phyloP scores from a whole-genome alignment of 2,329 filamentous ascomycete genomes.

The Remersonia thermophila region DNA sequence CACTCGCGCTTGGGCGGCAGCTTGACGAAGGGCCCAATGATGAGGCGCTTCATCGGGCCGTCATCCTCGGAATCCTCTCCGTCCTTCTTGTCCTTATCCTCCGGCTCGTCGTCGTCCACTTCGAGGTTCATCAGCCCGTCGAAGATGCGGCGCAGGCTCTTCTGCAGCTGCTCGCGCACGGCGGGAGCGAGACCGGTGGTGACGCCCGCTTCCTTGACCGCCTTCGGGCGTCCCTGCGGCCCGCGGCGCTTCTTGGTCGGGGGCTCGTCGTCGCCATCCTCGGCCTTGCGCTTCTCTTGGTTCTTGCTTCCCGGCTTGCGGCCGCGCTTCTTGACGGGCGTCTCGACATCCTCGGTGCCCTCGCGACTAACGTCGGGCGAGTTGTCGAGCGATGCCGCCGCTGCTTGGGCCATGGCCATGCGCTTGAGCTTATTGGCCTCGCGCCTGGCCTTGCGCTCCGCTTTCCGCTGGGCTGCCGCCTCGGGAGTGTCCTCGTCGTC shows the following conservation, averaged over 20 bases:
- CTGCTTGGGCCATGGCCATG: constrained; percentile 18
- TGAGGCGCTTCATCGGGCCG: constrained; percentile 55
- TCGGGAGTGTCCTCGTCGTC: constrained; percentile 92
- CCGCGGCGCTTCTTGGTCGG: constrained; percentile 68
- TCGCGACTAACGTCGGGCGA: constrained; percentile 71
- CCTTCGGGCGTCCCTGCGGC: constrained; percentile 57
- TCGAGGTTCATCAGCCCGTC: constrained; percentile 75
- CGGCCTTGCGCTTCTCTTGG: constrained; percentile 77
- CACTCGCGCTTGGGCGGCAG: constrained; percentile 81
- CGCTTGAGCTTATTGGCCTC: constrained; percentile 63
- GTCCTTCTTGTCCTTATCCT: constrained; percentile 32
- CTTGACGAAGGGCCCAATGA: constrained; percentile 90
- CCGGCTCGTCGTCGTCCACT: constrained; percentile 55
- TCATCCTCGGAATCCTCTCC: constrained; percentile 44
- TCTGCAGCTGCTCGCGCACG: constrained; percentile 67
- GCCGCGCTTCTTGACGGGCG: constrained; percentile 67
- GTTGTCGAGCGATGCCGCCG: constrained; percentile 36
- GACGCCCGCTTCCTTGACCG: constrained; percentile 27
- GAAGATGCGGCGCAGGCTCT: constrained; percentile 63
- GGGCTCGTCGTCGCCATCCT: constrained; percentile 63
- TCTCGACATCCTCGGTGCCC: constrained; percentile 69
- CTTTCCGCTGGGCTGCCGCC: constrained; percentile 80
- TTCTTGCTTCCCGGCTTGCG: constrained; percentile 62
- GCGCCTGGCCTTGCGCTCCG: constrained; percentile 70
- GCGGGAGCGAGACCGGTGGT: constrained; percentile 52